Conservation (phyloP, 768 basidiomycete species). For the Serendipita vermifera region DNA sequence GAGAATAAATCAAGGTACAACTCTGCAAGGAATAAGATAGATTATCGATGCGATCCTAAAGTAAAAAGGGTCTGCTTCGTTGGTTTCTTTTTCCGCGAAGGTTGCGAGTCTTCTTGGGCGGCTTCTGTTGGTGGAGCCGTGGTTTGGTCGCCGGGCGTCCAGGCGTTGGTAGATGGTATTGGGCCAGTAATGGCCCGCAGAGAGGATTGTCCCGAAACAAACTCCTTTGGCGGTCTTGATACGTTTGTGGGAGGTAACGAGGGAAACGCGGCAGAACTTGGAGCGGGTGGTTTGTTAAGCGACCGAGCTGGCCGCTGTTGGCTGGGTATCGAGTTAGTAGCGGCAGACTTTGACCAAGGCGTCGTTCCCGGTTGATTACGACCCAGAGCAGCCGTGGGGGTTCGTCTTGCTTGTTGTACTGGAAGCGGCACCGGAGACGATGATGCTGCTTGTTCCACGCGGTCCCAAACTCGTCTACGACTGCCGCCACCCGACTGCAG, state of each 20-base stretch:
- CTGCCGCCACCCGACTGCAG: constrained; percentile 42
- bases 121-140: constrained; percentile 14
- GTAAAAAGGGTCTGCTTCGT: constrained; percentile 77
- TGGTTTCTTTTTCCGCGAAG: constrained; percentile 61
- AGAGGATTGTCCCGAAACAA: constrained; percentile 9
- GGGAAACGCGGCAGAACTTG: constrained; percentile 3
- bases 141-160: constrained; percentile 14
- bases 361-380: no score
- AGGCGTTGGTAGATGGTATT: constrained; percentile 11
- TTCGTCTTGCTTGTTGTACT: constrained; percentile 34
- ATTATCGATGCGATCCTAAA: constrained; percentile 27
- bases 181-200: constrained; percentile 11
- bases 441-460: constrained; percentile 70
- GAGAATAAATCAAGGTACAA: no score
- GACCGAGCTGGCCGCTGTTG: constrained; percentile 13
- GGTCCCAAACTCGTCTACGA: constrained; percentile 61
- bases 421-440: constrained; percentile 18
- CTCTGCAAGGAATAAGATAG: no score
- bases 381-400: no score
- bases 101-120: constrained; percentile 14
- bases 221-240: constrained; percentile 33
- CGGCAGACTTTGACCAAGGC: no score
- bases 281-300: constrained; percentile 11
- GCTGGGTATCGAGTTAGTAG: no score
- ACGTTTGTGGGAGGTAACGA: neutral